A percentile compares a stretch with the other conserved stretches of the same genome.
These are phyloP conservation scores for Zygotorulaspora danielsina DNA, from an alignment of 805 yeast species.

Conservation along the genomic window DNA sequence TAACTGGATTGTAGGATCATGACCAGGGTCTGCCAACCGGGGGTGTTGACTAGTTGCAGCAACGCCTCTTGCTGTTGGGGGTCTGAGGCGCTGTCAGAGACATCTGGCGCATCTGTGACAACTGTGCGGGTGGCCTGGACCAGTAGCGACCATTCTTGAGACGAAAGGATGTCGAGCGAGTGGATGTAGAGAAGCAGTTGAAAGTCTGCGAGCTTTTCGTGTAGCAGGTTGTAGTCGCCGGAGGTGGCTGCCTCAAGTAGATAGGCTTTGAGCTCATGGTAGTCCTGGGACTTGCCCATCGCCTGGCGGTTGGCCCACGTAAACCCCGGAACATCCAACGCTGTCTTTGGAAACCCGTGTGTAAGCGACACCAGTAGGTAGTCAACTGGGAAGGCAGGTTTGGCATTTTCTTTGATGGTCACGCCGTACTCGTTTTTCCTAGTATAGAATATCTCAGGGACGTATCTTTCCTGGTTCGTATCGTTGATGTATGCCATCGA, in stretches of 20 bases:
- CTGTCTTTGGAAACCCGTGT: slow-evolving; percentile 79
- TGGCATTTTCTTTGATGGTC: slow-evolving; percentile 82
- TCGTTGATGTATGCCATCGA: slow-evolving; percentile 76
- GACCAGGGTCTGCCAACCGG: slow-evolving; percentile 80
- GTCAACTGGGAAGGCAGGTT: slow-evolving; percentile 92
- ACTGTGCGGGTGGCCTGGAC: slow-evolving; percentile 49
- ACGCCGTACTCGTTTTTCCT: slow-evolving; percentile 82
- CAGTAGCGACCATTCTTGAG: slow-evolving; percentile 50
- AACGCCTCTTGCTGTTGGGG: slow-evolving; percentile 37
- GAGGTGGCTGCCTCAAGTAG: slow-evolving; percentile 35
- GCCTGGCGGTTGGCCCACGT: slow-evolving; percentile 78
- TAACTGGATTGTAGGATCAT: slow-evolving; percentile 44
- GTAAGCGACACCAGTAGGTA: slow-evolving; percentile 79
- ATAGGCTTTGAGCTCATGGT: slow-evolving; percentile 48
- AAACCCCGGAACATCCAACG: slow-evolving; percentile 39
- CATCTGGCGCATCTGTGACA: slow-evolving; percentile 37
- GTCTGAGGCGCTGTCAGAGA: slow-evolving; percentile 34
- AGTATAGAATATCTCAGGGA: slow-evolving; percentile 89
- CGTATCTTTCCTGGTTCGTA: slow-evolving; percentile 70
- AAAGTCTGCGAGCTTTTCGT: slow-evolving; percentile 58
- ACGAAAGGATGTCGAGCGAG: slow-evolving; percentile 53
- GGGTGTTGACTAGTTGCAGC: slow-evolving; percentile 41
- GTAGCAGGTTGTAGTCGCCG: slow-evolving; percentile 34
- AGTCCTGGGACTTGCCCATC: slow-evolving; percentile 69
- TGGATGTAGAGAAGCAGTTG: slow-evolving; percentile 63